A percentile compares a stretch with the other conserved stretches of the same genome.
These are phyloP conservation scores for Cladosporium sp. DNA, from an alignment of 2,329 filamentous ascomycete species.

Conservation along the genomic window DNA sequence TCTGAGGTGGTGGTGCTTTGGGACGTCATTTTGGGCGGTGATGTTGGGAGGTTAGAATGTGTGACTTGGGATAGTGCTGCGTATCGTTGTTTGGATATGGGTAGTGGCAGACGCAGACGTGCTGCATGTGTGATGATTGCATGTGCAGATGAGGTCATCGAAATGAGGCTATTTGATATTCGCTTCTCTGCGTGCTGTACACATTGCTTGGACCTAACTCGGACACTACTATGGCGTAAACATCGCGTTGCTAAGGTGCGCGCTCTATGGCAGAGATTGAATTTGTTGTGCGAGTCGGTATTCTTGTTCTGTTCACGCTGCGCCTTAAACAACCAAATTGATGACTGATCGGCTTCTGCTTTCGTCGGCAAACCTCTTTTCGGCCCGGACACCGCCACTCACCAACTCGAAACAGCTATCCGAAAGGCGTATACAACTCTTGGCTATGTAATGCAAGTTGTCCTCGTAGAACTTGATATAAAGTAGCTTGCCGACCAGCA, in stretches of 20 bases:
- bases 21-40: constrained; percentile 1
- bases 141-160: constrained; percentile 10
- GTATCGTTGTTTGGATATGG: not conserved
- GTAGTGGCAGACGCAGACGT: not conserved
- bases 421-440: not conserved
- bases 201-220: not conserved
- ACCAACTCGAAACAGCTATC: constrained; percentile 1
- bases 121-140: not conserved
- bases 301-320: not conserved
- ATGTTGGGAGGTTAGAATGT: not conserved
- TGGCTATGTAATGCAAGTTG: constrained; percentile 1
- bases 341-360: not conserved
- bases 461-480: not conserved
- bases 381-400: not conserved
- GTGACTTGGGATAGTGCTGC: not conserved
- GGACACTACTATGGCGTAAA: not conserved
- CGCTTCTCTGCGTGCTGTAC: not conserved
- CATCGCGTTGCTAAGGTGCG: not conserved
- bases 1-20: constrained; percentile 15
- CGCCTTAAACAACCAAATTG: not conserved
- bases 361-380: constrained; percentile 3
- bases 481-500: not conserved
- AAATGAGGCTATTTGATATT: not conserved
- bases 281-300: not conserved
- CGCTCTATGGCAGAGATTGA: not conserved